Percentiles rank a stretch among this genome's conserved stretches.
Conservation (phyloP, 2,329 filamentous ascomycete species). For the Gaeumannomyces sp. region DNA sequence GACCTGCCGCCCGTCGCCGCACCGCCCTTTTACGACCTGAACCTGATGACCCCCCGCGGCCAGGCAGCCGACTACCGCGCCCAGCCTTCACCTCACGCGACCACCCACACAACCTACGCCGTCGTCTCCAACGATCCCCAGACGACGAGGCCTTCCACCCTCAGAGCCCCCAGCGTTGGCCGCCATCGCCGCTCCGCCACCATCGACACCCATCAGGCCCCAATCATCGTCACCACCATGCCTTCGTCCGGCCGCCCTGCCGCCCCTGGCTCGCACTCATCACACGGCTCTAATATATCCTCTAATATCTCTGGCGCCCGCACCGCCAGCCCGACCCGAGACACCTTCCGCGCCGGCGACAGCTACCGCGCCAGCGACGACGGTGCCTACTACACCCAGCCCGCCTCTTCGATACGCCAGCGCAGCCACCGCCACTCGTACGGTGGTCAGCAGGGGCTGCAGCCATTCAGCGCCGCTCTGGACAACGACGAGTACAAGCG, state of each 20-base stretch:
- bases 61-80: constrained; percentile 25
- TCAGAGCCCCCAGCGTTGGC: constrained; percentile 31
- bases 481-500: constrained; percentile 47
- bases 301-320: constrained; percentile 21
- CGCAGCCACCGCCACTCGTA: constrained; percentile 37
- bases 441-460: constrained; percentile 6
- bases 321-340: constrained; percentile 40
- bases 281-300: constrained; percentile 18
- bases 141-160: not conserved
- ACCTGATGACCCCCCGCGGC: constrained; percentile 9
- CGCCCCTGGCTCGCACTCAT: constrained; percentile 29
- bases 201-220: constrained; percentile 44
- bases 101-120: constrained; percentile 48
- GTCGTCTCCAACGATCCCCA: constrained; percentile 45
- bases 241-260: constrained; percentile 4
- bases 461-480: constrained; percentile 40
- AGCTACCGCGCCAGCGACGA: constrained; percentile 45
- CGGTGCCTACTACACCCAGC: constrained; percentile 45
- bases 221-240: constrained; percentile 48
- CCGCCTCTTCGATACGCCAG: constrained; percentile 44
- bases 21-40: constrained; percentile 1
- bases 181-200: constrained; percentile 43
- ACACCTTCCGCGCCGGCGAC: constrained; percentile 24
- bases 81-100: constrained; percentile 30
- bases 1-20: constrained; percentile 7